A percentile compares a stretch with the other conserved stretches of the same genome.
phyloP scores from a whole-genome alignment of 768 basidiomycete genomes.

The Amanita pseudoporphyria region DNA sequence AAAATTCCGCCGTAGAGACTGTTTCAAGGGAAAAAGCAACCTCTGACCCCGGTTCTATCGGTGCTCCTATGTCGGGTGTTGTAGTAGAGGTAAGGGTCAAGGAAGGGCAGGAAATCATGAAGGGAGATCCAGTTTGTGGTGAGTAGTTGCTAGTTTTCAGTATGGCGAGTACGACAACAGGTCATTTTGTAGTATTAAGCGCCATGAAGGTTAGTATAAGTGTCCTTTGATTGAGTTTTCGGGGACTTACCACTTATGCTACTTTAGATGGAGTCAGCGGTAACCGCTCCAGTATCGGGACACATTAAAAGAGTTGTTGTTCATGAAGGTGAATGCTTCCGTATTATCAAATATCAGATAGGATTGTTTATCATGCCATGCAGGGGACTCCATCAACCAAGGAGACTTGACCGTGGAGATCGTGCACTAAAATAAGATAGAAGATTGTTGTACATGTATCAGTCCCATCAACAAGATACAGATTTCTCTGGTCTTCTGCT shows the following conservation, averaged over 20 bases:
- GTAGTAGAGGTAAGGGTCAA: constrained; percentile 97
- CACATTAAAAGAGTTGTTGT: constrained; percentile 92
- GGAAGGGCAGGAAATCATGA: constrained; percentile 96
- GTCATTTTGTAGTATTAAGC: constrained; percentile 56
- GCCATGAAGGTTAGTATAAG: constrained; percentile 80
- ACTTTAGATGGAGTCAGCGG: constrained; percentile 97
- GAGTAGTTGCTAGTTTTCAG: constrained; percentile 23
- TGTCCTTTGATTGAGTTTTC: constrained; percentile 2
- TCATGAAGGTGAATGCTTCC: constrained; percentile 53
- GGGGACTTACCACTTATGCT: constrained; percentile 6
- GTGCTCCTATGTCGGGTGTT: constrained; percentile 96
- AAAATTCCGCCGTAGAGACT: constrained; percentile 93
- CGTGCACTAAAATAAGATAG: constrained; percentile 37
- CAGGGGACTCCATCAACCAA: constrained; percentile 91
- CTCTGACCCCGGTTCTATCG: constrained; percentile 91
- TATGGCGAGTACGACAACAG: constrained; percentile 13
- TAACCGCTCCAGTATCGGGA: constrained; percentile 94
- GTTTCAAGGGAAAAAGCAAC: constrained; percentile 93
- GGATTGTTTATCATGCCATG: constrained; percentile 1
- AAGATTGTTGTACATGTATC: too few species aligned
- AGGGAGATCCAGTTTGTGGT: constrained; percentile 93
- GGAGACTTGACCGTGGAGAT: constrained; percentile 91
- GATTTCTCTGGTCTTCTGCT: too few species aligned
- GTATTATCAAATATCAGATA: not conserved
- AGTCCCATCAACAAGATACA: too few species aligned